Evolutionary conservation across 2,329 filamentous ascomycete species (phyloP).

Genomic region (Alternaria consortialis): DNA sequence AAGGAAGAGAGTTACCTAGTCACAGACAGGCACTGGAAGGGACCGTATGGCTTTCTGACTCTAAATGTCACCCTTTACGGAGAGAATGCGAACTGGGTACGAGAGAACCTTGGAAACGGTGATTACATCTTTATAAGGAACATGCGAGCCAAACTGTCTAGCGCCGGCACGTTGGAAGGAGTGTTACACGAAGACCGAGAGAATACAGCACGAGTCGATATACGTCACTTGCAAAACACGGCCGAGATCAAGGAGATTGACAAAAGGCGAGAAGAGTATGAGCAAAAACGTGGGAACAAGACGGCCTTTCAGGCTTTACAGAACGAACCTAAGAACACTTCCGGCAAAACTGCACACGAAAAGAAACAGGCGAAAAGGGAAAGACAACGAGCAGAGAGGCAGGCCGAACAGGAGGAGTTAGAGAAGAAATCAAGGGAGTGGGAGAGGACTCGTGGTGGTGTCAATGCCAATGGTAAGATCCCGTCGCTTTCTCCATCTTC

Average conservation of each 20-base stretch:
- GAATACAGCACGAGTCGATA: slow-evolving; percentile 63
- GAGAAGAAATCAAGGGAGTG: slow-evolving; percentile 27
- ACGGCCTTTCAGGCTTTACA: slow-evolving; percentile 24
- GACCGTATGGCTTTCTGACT: slow-evolving; percentile 76
- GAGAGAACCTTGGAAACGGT: slow-evolving; percentile 63
- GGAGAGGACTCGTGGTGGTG: slow-evolving; percentile 21
- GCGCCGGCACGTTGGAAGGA: slow-evolving; percentile 72
- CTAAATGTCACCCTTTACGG: slow-evolving; percentile 77
- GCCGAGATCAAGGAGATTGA: slow-evolving; percentile 46
- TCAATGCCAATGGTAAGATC: slow-evolving; percentile 55
- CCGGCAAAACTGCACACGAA: slow-evolving; percentile 24
- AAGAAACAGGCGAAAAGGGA: slow-evolving; percentile 53
- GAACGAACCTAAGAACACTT: slow-evolving; percentile 31
- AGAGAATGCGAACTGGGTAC: slow-evolving; percentile 70
- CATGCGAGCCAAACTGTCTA: slow-evolving; percentile 69
- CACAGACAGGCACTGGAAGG: slow-evolving; percentile 67
- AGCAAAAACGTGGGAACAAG: slow-evolving; percentile 37
- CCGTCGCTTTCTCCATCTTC: not conserved
- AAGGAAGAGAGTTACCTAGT: slow-evolving; percentile 25
- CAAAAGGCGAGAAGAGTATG: slow-evolving; percentile 71
- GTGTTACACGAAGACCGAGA: slow-evolving; percentile 69
- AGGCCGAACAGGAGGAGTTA: slow-evolving; percentile 38
- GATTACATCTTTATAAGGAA: slow-evolving; percentile 75
- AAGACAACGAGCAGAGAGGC: slow-evolving; percentile 48
- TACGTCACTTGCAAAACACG: slow-evolving; percentile 51